Evolutionary conservation across 2,329 filamentous ascomycete genomes (phyloP).

Genomic region (Cladophialophora carrionii): DNA sequence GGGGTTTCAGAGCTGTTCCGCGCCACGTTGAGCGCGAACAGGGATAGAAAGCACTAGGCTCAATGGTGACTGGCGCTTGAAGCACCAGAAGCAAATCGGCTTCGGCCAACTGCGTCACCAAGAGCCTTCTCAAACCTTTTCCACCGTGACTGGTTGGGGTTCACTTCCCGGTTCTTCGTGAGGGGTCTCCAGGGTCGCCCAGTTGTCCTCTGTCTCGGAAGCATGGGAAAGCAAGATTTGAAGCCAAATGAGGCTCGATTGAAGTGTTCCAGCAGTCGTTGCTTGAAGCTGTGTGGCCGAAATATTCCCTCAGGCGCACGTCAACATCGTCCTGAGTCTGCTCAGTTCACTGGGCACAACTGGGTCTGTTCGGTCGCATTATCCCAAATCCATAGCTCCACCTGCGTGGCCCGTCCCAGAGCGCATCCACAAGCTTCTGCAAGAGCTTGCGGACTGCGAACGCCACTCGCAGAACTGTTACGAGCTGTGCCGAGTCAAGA

Average conservation of each 20-base stretch:
- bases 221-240: not conserved
- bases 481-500: not conserved
- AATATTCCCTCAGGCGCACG: not conserved
- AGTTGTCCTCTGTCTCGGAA: not conserved
- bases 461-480: constrained; percentile 13
- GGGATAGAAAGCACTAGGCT: not conserved
- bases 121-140: not conserved
- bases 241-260: not conserved
- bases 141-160: not conserved
- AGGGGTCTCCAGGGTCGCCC: not conserved
- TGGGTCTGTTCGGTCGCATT: not conserved
- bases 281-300: not conserved
- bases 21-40: not conserved
- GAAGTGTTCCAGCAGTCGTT: not conserved
- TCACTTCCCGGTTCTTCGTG: not conserved
- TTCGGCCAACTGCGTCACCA: not conserved
- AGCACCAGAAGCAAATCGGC: not conserved
- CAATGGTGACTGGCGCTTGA: not conserved
- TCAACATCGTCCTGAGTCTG: not conserved
- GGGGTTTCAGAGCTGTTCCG: not conserved
- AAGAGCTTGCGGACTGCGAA: constrained; percentile 13
- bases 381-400: constrained; percentile 4
- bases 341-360: not conserved
- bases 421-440: constrained; percentile 7
- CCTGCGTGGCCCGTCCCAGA: constrained; percentile 13